A percentile compares a stretch with the other conserved stretches of the same genome.
Conservation (phyloP, 2,329 filamentous ascomycete species). For the Ramularia collo-cygni region DNA sequence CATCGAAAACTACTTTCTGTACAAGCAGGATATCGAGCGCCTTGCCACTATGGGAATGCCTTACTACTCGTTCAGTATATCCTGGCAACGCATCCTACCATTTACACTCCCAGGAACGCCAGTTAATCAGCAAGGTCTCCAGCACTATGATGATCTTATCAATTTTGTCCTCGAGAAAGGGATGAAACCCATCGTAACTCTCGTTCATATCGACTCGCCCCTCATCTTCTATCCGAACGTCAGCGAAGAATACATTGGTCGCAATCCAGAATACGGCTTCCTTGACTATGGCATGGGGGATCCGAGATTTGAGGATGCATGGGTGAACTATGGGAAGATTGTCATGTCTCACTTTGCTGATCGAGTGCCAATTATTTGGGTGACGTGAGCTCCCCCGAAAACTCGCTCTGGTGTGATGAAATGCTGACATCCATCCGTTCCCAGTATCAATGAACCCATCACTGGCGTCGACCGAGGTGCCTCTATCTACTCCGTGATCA, state of each 20-base stretch:
- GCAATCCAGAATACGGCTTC: too few relatives aligned
- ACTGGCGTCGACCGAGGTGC: constrained; percentile 12
- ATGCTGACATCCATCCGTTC: too few relatives aligned
- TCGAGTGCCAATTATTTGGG: constrained; percentile 29
- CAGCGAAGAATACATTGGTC: too few relatives aligned
- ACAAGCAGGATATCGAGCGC: constrained; percentile 32
- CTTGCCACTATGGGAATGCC: constrained; percentile 34
- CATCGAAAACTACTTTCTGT: constrained; percentile 45
- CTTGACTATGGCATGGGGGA: too few relatives aligned
- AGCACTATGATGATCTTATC: constrained; percentile 45
- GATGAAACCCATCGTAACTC: constrained; percentile 40
- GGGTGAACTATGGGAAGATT: constrained; percentile 35
- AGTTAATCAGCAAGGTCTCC: constrained; percentile 41
- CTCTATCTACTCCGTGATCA: constrained; percentile 13
- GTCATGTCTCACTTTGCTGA: constrained; percentile 34
- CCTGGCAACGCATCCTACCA: constrained; percentile 44
- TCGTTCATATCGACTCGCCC: constrained; percentile 39
- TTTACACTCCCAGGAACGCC: constrained; percentile 39
- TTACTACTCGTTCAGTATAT: constrained; percentile 38
- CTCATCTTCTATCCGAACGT: constrained; percentile 12
- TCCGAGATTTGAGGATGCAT: constrained; percentile 25
- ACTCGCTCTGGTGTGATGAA: too few relatives aligned
- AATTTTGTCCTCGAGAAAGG: constrained; percentile 32
- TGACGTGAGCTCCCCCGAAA: constrained; percentile 35
- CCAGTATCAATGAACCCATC: constrained; percentile 37